Base-by-base conservation (phyloP, 139 green algal species). In the Gonium pectorale region DNA sequence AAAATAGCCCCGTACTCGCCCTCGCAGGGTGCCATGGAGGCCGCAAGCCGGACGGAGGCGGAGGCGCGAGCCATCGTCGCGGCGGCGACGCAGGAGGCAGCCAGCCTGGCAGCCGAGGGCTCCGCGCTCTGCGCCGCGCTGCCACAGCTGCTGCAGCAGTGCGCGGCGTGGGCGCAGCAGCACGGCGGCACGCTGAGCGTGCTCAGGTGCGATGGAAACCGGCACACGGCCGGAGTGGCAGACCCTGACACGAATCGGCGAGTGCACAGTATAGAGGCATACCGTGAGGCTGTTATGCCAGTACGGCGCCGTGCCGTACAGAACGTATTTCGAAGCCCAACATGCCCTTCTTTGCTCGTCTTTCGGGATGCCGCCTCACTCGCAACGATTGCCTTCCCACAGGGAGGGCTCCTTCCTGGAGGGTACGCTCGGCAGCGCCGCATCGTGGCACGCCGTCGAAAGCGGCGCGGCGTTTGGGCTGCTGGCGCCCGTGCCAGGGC, bases 141-240 rank as follows among this genome's bases (percentile, higher is more conserved):
- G 38, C 69, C 67, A 6, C 35, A 70, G 73, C 41, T 78, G 78
- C 27, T 85, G 43, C 8, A 41, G 54, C 62, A 81, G 56, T 82
- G 73, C 43, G 31, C 22, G 29, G 75, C 63, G 17, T 87, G 72
- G 74, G 38, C 68, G 43, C 41, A 74, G 72, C 86, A 90, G 80
- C 78, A 87, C 38, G 13, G 43, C 19, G 74, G 21, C 8, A 38
- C 85, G 35, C 66, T 90, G 46, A 59, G 51, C 29, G 52, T 40
- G 49, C 54, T 88, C 3, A 60, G 83, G 83, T 88, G 71, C 49
- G n/a, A n/a, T n/a, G n/a, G n/a, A n/a, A n/a, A n/a, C n/a, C n/a
- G n/a, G n/a, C n/a, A n/a, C n/a, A n/a, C n/a, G n/a, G n/a, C n/a
- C n/a, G n/a, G n/a, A n/a, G n/a, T n/a, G n/a, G n/a, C n/a, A n/a